Conservation (phyloP, 192 early-diverging fungal species). For the Backusella luteola region DNA sequence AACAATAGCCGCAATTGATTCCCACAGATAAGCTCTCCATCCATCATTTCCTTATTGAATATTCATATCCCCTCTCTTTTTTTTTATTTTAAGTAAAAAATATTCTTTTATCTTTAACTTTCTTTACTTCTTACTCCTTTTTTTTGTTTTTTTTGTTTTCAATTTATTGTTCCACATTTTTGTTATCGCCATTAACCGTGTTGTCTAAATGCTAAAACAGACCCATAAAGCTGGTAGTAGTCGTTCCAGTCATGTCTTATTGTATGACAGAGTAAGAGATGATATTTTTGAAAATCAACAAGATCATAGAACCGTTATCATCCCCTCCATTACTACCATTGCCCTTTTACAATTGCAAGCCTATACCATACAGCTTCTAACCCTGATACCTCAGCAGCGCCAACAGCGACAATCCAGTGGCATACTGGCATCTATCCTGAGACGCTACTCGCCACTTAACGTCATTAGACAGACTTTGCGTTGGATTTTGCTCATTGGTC, state of each 20-base stretch:
- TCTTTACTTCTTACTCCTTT: neutral
- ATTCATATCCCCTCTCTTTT: neutral
- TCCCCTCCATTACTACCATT: slow-evolving; percentile 4
- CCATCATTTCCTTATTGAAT: neutral
- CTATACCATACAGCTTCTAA: neutral
- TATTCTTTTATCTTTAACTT: neutral
- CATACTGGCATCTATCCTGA: neutral
- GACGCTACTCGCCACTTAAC: neutral
- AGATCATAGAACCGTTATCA: neutral
- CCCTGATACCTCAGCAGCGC: neutral
- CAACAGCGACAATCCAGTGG: neutral
- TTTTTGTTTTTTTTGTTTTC: neutral
- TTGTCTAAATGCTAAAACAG: neutral
- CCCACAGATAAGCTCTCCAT: neutral
- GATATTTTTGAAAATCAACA: slow-evolving; percentile 4
- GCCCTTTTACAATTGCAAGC: neutral
- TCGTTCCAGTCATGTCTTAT: neutral
- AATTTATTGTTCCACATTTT: neutral
- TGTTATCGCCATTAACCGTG: neutral
- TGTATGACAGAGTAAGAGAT: slow-evolving; percentile 4
- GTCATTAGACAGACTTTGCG: slow-evolving; percentile 1
- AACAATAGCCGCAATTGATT: neutral
- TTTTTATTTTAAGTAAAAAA: neutral
- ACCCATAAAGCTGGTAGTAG: slow-evolving; percentile 1
- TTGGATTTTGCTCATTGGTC: neutral